These are phyloP conservation scores for Phycomyces nitens DNA, from an alignment of 192 early-diverging fungal species.

Conservation along the genomic window DNA sequence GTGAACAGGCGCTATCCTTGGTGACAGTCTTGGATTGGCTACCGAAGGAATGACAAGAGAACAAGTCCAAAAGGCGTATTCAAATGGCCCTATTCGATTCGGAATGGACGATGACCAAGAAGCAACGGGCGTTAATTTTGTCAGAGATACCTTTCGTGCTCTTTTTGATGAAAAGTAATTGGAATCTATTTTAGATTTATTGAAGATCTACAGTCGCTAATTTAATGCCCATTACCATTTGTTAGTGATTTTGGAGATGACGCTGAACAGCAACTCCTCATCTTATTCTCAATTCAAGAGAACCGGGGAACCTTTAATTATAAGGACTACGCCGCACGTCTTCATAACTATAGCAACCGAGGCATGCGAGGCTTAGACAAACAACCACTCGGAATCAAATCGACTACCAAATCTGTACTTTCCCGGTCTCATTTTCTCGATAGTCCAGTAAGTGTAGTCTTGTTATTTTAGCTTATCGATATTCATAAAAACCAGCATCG, in stretches of 20 bases:
- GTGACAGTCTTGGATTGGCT: slow-evolving; percentile 61
- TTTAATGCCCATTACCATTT: slow-evolving; percentile 7
- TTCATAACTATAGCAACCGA: slow-evolving; percentile 48
- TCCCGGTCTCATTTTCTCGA: slow-evolving; percentile 39
- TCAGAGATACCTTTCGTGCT: slow-evolving; percentile 19
- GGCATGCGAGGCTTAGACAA: slow-evolving; percentile 55
- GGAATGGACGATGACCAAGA: slow-evolving; percentile 39
- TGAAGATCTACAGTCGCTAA: background rate
- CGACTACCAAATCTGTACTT: slow-evolving; percentile 47
- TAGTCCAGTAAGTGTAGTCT: slow-evolving; percentile 39
- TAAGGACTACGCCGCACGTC: slow-evolving; percentile 45
- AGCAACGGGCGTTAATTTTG: slow-evolving; percentile 23
- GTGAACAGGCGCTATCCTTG: slow-evolving; percentile 49
- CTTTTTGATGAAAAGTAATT: slow-evolving; percentile 37
- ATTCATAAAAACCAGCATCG: no score
- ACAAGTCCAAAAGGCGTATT: slow-evolving; percentile 43
- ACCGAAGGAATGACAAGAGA: slow-evolving; percentile 58
- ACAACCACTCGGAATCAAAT: slow-evolving; percentile 52
- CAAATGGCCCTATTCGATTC: slow-evolving; percentile 57
- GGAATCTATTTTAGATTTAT: slow-evolving; percentile 11
- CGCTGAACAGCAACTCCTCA: slow-evolving; percentile 57
- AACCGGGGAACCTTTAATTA: slow-evolving; percentile 46
- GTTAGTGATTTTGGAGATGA: slow-evolving; percentile 44
- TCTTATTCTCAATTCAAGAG: slow-evolving; percentile 49
- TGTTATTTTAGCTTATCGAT: no score